These are phyloP conservation scores for Mimosa bimucronata DNA, from an alignment of 306 rosid species.

Conservation along the genomic window DNA sequence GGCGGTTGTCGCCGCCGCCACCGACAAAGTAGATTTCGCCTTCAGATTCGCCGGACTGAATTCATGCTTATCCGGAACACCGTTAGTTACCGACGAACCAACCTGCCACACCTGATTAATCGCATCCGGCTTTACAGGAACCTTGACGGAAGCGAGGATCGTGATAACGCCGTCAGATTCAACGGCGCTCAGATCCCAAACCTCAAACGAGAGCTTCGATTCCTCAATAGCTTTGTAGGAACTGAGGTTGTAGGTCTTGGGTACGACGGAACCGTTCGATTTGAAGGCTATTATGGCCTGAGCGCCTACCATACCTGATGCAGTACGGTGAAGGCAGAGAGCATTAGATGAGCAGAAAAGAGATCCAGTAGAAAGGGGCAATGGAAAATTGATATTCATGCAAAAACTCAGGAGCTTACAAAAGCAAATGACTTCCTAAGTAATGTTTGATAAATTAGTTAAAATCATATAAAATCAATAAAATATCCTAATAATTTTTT, in stretches of 20 bases:
- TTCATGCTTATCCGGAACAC: background rate
- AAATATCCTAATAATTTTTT: no score
- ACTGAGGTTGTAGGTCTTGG: slow-evolving; percentile 48
- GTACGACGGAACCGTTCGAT: background rate
- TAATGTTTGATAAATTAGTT: no score
- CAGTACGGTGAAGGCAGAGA: no score
- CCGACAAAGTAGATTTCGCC: slow-evolving; percentile 1
- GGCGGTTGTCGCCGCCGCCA: background rate
- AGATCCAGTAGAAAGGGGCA: no score
- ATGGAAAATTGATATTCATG: no score
- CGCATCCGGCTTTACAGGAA: slow-evolving; percentile 44
- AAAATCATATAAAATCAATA: no score
- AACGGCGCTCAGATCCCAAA: slow-evolving; percentile 44
- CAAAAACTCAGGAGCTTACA: no score
- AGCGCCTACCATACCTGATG: slow-evolving; percentile 57
- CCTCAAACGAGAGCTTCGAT: slow-evolving; percentile 39
- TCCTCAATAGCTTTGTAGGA: background rate
- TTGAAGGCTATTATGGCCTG: slow-evolving; percentile 62
- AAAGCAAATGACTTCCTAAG: no score
- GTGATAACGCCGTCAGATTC: slow-evolving; percentile 17
- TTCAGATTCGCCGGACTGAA: background rate
- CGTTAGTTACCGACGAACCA: slow-evolving; percentile 47
- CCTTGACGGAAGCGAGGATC: slow-evolving; percentile 49
- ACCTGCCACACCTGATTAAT: slow-evolving; percentile 75
- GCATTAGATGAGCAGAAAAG: no score